phyloP scores from a whole-genome alignment of 352 stramenopile genomes.

The Phytophthora meadii region DNA sequence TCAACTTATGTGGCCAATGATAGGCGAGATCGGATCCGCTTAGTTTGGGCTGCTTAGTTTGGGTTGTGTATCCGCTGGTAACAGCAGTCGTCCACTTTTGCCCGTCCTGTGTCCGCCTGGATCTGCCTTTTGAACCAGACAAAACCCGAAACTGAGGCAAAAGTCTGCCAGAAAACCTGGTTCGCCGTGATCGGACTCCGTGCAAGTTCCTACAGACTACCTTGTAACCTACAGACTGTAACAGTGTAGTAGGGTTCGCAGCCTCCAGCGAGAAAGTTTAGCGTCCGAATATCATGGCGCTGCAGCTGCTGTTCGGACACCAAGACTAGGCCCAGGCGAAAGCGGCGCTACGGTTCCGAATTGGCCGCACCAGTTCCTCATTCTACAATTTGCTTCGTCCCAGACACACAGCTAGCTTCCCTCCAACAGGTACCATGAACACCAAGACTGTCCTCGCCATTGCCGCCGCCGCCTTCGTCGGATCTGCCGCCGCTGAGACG shows the following conservation, averaged over 20 bases:
- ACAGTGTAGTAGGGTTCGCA: neutral
- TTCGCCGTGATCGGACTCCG: neutral
- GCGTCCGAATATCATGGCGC: neutral
- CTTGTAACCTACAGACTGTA: too few species aligned
- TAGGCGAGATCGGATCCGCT: neutral
- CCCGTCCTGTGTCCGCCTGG: neutral
- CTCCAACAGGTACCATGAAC: slow-evolving; percentile 36
- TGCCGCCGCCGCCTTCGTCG: slow-evolving; percentile 27
- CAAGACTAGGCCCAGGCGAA: neutral
- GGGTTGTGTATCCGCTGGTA: slow-evolving; percentile 13
- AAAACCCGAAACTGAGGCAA: neutral
- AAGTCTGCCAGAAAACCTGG: neutral
- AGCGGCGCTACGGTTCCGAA: neutral
- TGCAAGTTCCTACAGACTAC: neutral
- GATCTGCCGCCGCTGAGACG: slow-evolving; percentile 19
- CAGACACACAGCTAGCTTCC: slow-evolving; percentile 9
- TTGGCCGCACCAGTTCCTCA: slow-evolving; percentile 1
- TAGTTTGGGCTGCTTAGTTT: slow-evolving; percentile 5
- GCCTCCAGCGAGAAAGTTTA: neutral
- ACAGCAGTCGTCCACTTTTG: neutral
- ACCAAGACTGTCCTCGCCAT: slow-evolving; percentile 25
- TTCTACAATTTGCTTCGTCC: slow-evolving; percentile 26
- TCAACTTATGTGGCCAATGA: neutral
- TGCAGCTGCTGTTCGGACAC: neutral
- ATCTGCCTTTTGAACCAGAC: slow-evolving; percentile 2